These are phyloP conservation scores for Cajanus cajan DNA, from an alignment of 306 rosid genomes.

Conservation along the genomic window DNA sequence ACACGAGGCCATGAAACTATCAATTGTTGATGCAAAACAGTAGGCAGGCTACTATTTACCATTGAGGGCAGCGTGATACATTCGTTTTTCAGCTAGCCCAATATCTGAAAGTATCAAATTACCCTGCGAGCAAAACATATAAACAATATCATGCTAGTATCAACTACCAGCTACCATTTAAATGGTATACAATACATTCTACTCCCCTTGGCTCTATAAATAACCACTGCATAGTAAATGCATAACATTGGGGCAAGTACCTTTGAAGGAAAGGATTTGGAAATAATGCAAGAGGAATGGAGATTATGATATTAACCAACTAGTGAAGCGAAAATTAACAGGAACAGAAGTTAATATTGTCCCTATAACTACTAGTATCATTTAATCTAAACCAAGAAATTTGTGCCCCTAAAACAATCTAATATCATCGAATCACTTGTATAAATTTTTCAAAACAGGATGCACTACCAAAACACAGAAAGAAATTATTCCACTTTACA, in stretches of 20 bases:
- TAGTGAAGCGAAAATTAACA: neutral
- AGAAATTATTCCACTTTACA: neutral
- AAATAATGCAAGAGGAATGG: neutral
- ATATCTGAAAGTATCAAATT: conserved; percentile 64
- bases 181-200: neutral
- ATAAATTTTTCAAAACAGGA: neutral
- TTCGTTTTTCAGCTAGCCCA: conserved; percentile 88
- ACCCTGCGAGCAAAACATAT: conserved; percentile 57
- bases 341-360: neutral
- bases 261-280: neutral
- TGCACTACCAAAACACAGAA: neutral
- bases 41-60: conserved; percentile 79
- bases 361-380: neutral
- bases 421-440: neutral
- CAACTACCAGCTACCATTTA: neutral
- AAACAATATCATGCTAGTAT: conserved; percentile 1
- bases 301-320: neutral
- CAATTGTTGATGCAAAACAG: conserved; percentile 76
- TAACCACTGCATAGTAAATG: neutral
- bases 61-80: conserved; percentile 79
- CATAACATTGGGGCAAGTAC: neutral
- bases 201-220: neutral
- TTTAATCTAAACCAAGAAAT: neutral
- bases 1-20: conserved; percentile 57
- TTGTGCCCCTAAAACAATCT: neutral